These are phyloP conservation scores for Chenopodium formosanum DNA, from an alignment of 148 eudicot genomes.

Conservation along the genomic window DNA sequence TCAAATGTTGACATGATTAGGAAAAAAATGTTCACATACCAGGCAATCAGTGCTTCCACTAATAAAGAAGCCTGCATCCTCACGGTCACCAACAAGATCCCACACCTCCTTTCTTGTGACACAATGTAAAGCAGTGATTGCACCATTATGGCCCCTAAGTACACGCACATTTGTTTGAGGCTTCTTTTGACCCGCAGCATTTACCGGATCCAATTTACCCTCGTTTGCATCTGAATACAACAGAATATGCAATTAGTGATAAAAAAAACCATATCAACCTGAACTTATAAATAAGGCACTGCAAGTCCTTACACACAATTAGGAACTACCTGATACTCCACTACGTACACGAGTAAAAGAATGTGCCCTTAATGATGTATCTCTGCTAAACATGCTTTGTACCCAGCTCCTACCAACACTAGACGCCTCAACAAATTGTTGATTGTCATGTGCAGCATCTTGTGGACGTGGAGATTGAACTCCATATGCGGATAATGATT, in stretches of 20 bases:
- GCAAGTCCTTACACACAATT: constrained; percentile 50
- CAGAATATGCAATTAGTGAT: constrained; percentile 8
- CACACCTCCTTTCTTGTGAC: constrained; percentile 98
- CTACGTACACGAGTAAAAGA: constrained; percentile 69
- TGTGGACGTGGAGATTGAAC: constrained; percentile 74
- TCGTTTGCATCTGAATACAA: constrained; percentile 58
- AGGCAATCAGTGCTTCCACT: constrained; percentile 99
- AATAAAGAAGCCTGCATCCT: constrained; percentile 97
- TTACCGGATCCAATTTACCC: constrained; percentile 59
- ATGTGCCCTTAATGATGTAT: constrained; percentile 45
- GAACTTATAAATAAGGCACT: constrained; percentile 38
- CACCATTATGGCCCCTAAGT: constrained; percentile 95
- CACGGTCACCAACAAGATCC: constrained; percentile 99
- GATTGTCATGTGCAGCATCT: constrained; percentile 59
- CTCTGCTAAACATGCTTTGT: constrained; percentile 98
- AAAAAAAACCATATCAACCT: neutral
- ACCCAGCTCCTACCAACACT: constrained; percentile 97
- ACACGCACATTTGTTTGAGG: constrained; percentile 75
- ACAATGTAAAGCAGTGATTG: constrained; percentile 90
- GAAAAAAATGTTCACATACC: constrained; percentile 38
- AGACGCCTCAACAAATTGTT: constrained; percentile 88
- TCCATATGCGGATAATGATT: constrained; percentile 52
- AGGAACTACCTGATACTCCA: constrained; percentile 40
- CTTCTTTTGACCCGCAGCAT: constrained; percentile 71
- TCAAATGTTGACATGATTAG: neutral